Percentiles rank a stretch among this genome's conserved stretches.
Evolutionary conservation across 2,329 filamentous ascomycete genomes (phyloP).

Genomic region (Sporothrix pseudoabietina): DNA sequence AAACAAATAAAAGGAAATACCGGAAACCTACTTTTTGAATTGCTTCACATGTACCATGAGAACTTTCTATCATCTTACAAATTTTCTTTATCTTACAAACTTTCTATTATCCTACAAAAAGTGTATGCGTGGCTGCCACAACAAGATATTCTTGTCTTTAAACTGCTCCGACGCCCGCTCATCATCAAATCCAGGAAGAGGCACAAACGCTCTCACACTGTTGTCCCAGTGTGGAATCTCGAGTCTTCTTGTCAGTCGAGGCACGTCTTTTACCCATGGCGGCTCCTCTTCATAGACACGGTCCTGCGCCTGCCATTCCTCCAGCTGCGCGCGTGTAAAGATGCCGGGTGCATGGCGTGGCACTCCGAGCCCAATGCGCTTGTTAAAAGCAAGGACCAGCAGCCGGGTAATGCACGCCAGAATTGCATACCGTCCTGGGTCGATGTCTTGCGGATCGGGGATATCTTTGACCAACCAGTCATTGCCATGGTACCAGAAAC

Average conservation of each 20-base stretch:
- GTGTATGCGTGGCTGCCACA: constrained; percentile 23
- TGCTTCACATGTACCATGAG: too few relatives aligned
- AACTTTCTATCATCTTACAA: too few relatives aligned
- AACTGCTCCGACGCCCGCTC: constrained; percentile 11
- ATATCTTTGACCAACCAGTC: constrained; percentile 19
- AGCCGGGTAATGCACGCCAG: constrained; percentile 20
- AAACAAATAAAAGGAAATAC: not conserved
- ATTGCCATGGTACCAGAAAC: constrained; percentile 24
- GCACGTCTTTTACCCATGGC: not conserved
- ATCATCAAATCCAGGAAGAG: constrained; percentile 17
- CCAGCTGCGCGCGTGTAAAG: constrained; percentile 16
- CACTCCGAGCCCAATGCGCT: constrained; percentile 21
- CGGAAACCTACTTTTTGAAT: too few relatives aligned
- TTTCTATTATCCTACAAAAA: not conserved
- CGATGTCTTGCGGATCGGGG: constrained; percentile 21
- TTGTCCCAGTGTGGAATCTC: constrained; percentile 3
- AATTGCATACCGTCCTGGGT: constrained; percentile 17
- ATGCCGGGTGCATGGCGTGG: constrained; percentile 25
- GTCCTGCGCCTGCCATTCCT: constrained; percentile 18
- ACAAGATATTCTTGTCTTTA: constrained; percentile 20
- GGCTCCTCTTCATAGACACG: not conserved
- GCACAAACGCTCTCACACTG: not conserved
- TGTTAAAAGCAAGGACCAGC: constrained; percentile 20
- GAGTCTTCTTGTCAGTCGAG: not conserved
- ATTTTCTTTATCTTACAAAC: too few relatives aligned